Conservation (phyloP, 2,329 filamentous ascomycete genomes). For the Trichoderma gracile region DNA sequence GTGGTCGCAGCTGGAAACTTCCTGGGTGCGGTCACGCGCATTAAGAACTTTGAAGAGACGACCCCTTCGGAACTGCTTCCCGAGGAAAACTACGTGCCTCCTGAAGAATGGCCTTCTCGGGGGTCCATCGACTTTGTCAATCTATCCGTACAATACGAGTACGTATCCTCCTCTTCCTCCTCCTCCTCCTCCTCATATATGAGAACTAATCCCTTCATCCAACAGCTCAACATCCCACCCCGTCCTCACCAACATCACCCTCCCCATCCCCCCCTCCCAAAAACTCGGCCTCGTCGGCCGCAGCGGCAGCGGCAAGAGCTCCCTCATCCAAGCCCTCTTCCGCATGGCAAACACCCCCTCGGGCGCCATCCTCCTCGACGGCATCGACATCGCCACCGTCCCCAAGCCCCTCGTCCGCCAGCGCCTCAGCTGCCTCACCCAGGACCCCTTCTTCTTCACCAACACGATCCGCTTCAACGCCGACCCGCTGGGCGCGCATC, state of each 20-base stretch:
- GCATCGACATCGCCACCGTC: slow-evolving; percentile 40
- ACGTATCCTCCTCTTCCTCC: not conserved
- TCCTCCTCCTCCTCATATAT: not conserved
- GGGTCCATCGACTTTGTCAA: slow-evolving; percentile 33
- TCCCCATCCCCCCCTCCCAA: slow-evolving; percentile 39
- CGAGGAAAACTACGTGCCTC: slow-evolving; percentile 27
- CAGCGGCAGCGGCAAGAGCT: slow-evolving; percentile 44
- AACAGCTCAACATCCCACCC: slow-evolving; percentile 30
- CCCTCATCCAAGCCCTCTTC: slow-evolving; percentile 48
- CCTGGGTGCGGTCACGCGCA: slow-evolving; percentile 35
- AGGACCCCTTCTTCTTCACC: slow-evolving; percentile 54
- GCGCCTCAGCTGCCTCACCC: slow-evolving; percentile 49
- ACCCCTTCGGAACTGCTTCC: slow-evolving; percentile 33
- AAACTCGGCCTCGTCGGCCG: slow-evolving; percentile 49
- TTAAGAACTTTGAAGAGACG: slow-evolving; percentile 33
- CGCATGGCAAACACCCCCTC: slow-evolving; percentile 48
- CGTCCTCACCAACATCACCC: slow-evolving; percentile 36
- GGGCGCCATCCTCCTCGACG: slow-evolving; percentile 50
- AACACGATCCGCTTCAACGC: slow-evolving; percentile 53
- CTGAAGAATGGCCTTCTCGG: slow-evolving; percentile 30
- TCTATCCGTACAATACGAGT: slow-evolving; percentile 36
- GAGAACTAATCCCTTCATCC: too few relatives aligned
- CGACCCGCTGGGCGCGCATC: slow-evolving; percentile 44
- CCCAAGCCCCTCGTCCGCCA: slow-evolving; percentile 35
- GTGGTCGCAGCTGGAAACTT: slow-evolving; percentile 38